Evolutionary conservation across 768 basidiomycete genomes (phyloP).

Genomic region (Termitomyces sp.): DNA sequence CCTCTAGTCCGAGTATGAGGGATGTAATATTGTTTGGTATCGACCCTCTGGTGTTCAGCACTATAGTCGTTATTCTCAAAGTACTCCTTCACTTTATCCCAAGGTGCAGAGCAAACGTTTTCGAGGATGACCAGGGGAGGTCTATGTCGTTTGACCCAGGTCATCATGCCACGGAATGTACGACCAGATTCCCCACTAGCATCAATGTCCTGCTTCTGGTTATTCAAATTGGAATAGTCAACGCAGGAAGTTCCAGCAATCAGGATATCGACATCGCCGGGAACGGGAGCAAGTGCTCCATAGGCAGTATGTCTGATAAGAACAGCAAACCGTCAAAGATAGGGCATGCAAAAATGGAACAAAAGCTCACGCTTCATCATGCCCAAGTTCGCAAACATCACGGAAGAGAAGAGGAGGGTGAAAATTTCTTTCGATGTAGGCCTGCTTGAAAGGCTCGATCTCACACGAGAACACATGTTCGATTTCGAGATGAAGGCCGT

Average conservation of each 20-base stretch:
- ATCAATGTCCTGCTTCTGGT: conserved; percentile 84
- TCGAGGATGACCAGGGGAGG: conserved; percentile 93
- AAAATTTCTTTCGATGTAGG: conserved; percentile 96
- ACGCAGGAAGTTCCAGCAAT: conserved; percentile 96
- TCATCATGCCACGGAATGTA: conserved; percentile 94
- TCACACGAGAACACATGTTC: conserved; percentile 97
- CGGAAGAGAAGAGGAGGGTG: conserved; percentile 88
- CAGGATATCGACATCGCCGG: conserved; percentile 85
- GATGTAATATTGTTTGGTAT: conserved; percentile 88
- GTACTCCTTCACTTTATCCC: conserved; percentile 68
- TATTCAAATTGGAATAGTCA: conserved; percentile 95
- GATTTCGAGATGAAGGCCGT: conserved; percentile 57
- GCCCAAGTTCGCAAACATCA: conserved; percentile 88
- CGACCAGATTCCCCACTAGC: conserved; percentile 89
- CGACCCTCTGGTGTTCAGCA: conserved; percentile 64
- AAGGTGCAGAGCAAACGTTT: conserved; percentile 91
- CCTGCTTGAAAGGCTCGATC: conserved; percentile 96
- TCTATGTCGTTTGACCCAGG: conserved; percentile 81
- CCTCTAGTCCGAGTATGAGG: conserved; percentile 92
- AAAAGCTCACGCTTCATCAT: conserved; percentile 62
- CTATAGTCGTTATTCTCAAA: conserved; percentile 76
- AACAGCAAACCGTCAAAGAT: conserved; percentile 7
- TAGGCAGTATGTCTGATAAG: conserved; percentile 80
- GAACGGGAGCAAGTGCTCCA: conserved; percentile 78
- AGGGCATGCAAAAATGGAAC: neutral